Evolutionary conservation across 371 early-diverging fungal species (phyloP).

Genomic region (Rhizopus sp.): DNA sequence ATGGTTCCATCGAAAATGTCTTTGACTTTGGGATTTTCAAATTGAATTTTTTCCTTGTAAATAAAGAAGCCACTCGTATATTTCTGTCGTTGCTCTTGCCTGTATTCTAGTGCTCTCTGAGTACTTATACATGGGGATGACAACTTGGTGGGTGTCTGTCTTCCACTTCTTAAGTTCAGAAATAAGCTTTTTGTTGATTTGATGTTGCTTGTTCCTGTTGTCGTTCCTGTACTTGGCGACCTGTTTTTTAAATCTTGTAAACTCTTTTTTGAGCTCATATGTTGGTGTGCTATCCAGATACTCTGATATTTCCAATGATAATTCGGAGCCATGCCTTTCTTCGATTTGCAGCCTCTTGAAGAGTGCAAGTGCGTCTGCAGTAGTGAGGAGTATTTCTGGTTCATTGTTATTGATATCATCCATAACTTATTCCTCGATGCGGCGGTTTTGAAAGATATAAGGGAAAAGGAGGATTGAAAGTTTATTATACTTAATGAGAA

Average conservation of each 20-base stretch:
- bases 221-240: constrained; percentile 1
- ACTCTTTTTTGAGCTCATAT: background rate
- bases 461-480: too few relatives aligned
- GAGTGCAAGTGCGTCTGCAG: too few relatives aligned
- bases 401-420: too few relatives aligned
- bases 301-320: background rate
- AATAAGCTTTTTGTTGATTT: constrained; percentile 5
- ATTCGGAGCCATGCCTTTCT: background rate
- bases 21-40: too few relatives aligned
- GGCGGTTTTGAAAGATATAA: too few relatives aligned
- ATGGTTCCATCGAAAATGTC: too few relatives aligned
- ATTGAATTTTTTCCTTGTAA: constrained; percentile 1
- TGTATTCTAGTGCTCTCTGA: constrained; percentile 1
- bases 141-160: constrained; percentile 2
- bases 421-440: too few relatives aligned
- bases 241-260: constrained; percentile 4
- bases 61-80: constrained; percentile 7
- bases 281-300: constrained; percentile 2
- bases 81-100: constrained; percentile 11
- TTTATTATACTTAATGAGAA: too few relatives aligned
- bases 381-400: too few relatives aligned
- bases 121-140: constrained; percentile 1
- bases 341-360: too few relatives aligned
- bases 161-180: constrained; percentile 5
- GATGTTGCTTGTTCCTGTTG: background rate